A percentile compares a stretch with the other conserved stretches of the same genome.
Evolutionary conservation across 208 protist genomes (phyloP).

Genomic region (Crithidia bombi): DNA sequence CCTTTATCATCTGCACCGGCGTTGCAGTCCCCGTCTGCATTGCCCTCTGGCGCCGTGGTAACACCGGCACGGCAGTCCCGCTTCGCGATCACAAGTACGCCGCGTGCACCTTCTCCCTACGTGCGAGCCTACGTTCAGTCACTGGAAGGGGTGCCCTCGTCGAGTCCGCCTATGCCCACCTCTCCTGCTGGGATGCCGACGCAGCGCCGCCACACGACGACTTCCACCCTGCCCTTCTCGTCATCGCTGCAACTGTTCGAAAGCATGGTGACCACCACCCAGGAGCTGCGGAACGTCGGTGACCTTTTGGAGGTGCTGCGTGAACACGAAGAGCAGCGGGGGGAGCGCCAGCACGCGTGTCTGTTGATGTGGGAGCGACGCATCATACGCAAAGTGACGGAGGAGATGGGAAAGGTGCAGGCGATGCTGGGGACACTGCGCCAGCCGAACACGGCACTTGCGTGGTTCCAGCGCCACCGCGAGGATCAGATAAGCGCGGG

Average conservation of each 20-base stretch:
- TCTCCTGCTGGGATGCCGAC: too few relatives aligned
- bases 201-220: neutral
- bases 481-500: neutral
- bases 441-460: neutral
- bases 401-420: constrained; percentile 18
- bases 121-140: constrained; percentile 8
- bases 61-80: neutral
- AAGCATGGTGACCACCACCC: constrained; percentile 23
- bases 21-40: neutral
- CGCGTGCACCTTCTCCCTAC: constrained; percentile 7
- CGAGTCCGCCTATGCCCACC: neutral
- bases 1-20: neutral
- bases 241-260: constrained; percentile 11
- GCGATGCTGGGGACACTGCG: neutral
- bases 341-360: constrained; percentile 6
- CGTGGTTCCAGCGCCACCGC: neutral
- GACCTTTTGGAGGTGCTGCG: constrained; percentile 52
- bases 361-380: constrained; percentile 39
- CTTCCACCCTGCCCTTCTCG: neutral
- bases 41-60: neutral
- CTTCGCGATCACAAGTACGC: neutral
- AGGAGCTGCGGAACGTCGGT: constrained; percentile 59
- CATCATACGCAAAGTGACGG: constrained; percentile 26
- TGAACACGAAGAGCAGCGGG: constrained; percentile 23
- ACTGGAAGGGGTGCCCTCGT: neutral